phyloP scores from a whole-genome alignment of 2,329 filamentous ascomycete species.

The Nigrograna mackinnonii region DNA sequence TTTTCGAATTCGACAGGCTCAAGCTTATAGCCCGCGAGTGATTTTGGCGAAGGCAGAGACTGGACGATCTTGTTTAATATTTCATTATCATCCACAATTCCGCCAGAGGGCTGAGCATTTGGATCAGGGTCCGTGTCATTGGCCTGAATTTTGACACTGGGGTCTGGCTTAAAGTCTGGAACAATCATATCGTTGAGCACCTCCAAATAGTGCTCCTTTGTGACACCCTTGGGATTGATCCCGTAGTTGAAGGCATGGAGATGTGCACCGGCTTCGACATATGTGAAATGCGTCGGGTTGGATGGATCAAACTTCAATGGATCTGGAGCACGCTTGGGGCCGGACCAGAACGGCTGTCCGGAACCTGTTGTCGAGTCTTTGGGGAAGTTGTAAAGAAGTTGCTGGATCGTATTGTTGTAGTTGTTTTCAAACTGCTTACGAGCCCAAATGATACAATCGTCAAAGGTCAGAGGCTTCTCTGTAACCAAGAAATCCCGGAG shows the following conservation, averaged over 20 bases:
- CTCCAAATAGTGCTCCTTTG: slow-evolving; percentile 73
- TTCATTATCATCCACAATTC: slow-evolving; percentile 70
- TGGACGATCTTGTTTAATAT: slow-evolving; percentile 74
- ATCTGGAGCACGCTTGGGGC: slow-evolving; percentile 94
- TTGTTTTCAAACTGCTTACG: slow-evolving; percentile 93
- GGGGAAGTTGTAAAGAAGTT: slow-evolving; percentile 95
- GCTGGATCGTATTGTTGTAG: slow-evolving; percentile 95
- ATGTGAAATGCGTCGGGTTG: slow-evolving; percentile 85
- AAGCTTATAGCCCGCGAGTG: slow-evolving; percentile 84
- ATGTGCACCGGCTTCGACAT: slow-evolving; percentile 85
- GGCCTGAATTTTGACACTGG: slow-evolving; percentile 94
- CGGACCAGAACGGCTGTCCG: slow-evolving; percentile 95
- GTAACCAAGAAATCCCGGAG: slow-evolving; percentile 89
- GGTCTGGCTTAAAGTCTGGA: slow-evolving; percentile 89
- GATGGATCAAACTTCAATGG: slow-evolving; percentile 84
- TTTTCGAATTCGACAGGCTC: slow-evolving; percentile 97
- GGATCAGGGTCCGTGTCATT: slow-evolving; percentile 95
- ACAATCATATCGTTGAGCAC: slow-evolving; percentile 92
- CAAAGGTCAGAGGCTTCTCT: slow-evolving; percentile 88
- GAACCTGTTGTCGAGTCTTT: slow-evolving; percentile 88
- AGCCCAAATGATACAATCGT: slow-evolving; percentile 96
- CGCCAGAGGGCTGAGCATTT: slow-evolving; percentile 62
- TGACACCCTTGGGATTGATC: slow-evolving; percentile 80
- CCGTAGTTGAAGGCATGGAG: slow-evolving; percentile 98
- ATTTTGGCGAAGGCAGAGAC: slow-evolving; percentile 76